These are phyloP conservation scores for Malassezia sympodialis DNA, from an alignment of 1,284 basidiomycete genomes.

Conservation along the genomic window DNA sequence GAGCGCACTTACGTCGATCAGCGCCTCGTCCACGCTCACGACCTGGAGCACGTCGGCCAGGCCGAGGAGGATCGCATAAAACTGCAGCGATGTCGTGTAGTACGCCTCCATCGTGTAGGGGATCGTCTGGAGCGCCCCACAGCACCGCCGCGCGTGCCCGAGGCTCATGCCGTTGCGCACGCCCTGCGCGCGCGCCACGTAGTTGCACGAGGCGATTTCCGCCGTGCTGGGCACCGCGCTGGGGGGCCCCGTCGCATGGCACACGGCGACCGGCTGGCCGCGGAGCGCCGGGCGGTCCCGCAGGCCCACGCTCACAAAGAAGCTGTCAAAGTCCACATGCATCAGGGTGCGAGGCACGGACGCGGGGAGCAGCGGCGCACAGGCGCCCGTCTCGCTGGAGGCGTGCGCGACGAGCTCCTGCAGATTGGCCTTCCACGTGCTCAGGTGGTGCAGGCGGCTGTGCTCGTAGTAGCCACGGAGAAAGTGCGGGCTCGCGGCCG, in stretches of 20 bases:
- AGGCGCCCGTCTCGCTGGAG: constrained; percentile 58
- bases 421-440: constrained; percentile 84
- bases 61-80: constrained; percentile 81
- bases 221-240: constrained; percentile 34
- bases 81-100: constrained; percentile 59
- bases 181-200: constrained; percentile 78
- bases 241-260: constrained; percentile 58
- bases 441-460: constrained; percentile 79
- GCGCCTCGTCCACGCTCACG: constrained; percentile 88
- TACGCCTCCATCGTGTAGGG: constrained; percentile 72
- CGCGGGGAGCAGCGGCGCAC: constrained; percentile 51
- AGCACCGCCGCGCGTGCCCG: constrained; percentile 41
- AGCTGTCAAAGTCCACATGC: constrained; percentile 67
- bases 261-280: constrained; percentile 71
- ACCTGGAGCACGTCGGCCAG: constrained; percentile 86
- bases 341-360: constrained; percentile 43
- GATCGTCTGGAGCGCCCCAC: constrained; percentile 58
- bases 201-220: constrained; percentile 87
- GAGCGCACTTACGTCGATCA: constrained; percentile 72
- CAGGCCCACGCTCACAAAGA: constrained; percentile 61
- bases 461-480: constrained; percentile 83
- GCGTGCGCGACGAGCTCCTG: constrained; percentile 60
- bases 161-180: constrained; percentile 89
- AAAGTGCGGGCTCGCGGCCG: constrained; percentile 70
- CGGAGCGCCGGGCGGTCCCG: constrained; percentile 30